Evolutionary conservation across 2,329 filamentous ascomycete species (phyloP).

Genomic region (Metarhizium guizhouense): DNA sequence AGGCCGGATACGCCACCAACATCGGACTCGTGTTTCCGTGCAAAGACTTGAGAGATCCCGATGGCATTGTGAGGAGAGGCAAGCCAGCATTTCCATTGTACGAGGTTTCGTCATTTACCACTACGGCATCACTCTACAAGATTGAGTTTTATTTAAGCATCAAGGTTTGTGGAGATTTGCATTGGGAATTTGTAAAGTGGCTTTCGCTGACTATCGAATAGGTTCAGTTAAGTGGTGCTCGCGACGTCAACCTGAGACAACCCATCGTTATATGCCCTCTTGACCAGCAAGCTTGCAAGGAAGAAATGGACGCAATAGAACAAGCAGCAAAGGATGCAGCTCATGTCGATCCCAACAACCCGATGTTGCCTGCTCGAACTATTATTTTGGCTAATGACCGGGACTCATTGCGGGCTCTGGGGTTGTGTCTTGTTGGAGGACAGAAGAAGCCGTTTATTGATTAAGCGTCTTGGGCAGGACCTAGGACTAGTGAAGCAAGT

Average conservation of each 20-base stretch:
- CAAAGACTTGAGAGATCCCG: constrained; percentile 76
- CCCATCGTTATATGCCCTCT: constrained; percentile 94
- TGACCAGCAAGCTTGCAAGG: constrained; percentile 91
- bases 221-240: constrained; percentile 80
- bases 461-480: constrained; percentile 21
- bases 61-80: constrained; percentile 78
- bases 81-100: constrained; percentile 87
- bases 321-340: constrained; percentile 90
- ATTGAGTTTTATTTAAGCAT: constrained; percentile 95
- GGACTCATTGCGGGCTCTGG: constrained; percentile 51
- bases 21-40: constrained; percentile 84
- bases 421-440: constrained; percentile 53
- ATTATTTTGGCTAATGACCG: constrained; percentile 75
- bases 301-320: constrained; percentile 97
- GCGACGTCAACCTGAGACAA: constrained; percentile 81
- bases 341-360: constrained; percentile 77
- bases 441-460: constrained; percentile 60
- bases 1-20: constrained; percentile 88
- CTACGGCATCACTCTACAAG: constrained; percentile 88
- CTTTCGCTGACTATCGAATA: constrained; percentile 27
- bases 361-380: constrained; percentile 77
- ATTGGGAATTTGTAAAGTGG: constrained; percentile 1
- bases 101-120: constrained; percentile 83
- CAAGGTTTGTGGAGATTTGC: constrained; percentile 52
- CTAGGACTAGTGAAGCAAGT: neutral